Base-by-base conservation (phyloP, 2,329 filamentous ascomycete species). In the Teratosphaeria epicoccoides region DNA sequence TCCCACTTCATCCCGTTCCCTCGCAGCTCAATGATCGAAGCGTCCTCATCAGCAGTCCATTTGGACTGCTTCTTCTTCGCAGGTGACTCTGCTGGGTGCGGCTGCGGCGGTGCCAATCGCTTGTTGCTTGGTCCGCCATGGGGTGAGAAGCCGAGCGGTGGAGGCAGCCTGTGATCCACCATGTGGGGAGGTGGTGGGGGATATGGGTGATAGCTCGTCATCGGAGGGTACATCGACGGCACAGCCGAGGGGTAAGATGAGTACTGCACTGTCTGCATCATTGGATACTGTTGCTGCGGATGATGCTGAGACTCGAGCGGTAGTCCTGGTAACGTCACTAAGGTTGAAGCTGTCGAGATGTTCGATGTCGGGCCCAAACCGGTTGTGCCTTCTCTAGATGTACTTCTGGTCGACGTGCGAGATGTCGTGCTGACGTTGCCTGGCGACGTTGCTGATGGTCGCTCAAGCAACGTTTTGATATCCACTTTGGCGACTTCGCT, bases 1-100 rank as follows among this genome's bases (percentile, higher is more conserved):
- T 97, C 91, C 93, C 91, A 97, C 68, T 97, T 97, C 88, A 96
- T 95, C 7, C 88, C 87, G 61, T 84, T 84, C 33, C 88, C 88
- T 52, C 91, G 82, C 56, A 97, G 79, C 68, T 94, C 87, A 62
- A 96, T 95, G 61, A 95, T 95, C 47, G 93, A 74, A n/a, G 86
- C 82, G 69, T 97, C 89, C 69, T 97, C 91, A 56, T 96, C 88
- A 0, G 85, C 77, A 4, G 88, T 94, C 93, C 93, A 97, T 71
- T 97, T 97, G 66, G 88, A 95, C 70, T 96, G 89, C 72, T 91
- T 94, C 72, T 91, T 94, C 74, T 93, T 95, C 28, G 88, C 87
- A 20, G 87, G 88, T 33, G 84, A 85, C 60, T 74, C 74, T 33
- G 69, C 67, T 2, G 75, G 69, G 57, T 75, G 74, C 5, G 73